Evolutionary conservation across 2,329 filamentous ascomycete species (phyloP).

Genomic region (Colletotrichum theobromicola): DNA sequence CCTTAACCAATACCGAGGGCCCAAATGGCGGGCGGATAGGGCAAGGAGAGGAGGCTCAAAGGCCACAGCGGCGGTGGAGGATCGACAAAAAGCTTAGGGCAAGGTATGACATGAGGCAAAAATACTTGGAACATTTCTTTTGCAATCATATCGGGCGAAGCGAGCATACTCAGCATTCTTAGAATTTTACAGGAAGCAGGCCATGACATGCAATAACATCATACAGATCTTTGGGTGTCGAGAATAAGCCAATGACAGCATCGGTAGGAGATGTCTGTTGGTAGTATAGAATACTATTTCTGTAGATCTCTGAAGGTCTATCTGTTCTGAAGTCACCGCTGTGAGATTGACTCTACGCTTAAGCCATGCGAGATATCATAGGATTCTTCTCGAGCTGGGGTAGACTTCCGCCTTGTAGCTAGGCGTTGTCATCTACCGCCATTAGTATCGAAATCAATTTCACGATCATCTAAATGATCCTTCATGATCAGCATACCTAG

Average conservation of each 20-base stretch:
- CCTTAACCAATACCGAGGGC: constrained; percentile 16
- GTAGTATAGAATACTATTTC: not conserved
- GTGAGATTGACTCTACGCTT: not conserved
- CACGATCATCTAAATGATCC: not conserved
- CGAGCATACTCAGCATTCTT: not conserved
- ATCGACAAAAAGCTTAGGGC: constrained; percentile 5
- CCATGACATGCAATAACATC: not conserved
- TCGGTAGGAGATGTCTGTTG: not conserved
- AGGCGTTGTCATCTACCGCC: not conserved
- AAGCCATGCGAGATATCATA: not conserved
- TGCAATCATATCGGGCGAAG: not conserved
- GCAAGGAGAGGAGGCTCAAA: not conserved
- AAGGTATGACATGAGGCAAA: not conserved
- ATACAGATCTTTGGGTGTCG: not conserved
- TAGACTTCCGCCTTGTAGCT: not conserved
- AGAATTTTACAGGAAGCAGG: not conserved
- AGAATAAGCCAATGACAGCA: not conserved
- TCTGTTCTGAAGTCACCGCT: not conserved
- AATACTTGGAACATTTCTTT: not conserved
- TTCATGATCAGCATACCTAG: not conserved
- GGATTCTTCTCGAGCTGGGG: not conserved
- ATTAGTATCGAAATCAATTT: not conserved
- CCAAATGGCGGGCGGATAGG: constrained; percentile 14
- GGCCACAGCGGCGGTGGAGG: not conserved
- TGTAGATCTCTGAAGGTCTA: not conserved